Evolutionary conservation across 495 filamentous ascomycete species (phyloP), one percentile per base, ranked within the genome.

Genomic region (Clavariopsis aquatica): DNA sequence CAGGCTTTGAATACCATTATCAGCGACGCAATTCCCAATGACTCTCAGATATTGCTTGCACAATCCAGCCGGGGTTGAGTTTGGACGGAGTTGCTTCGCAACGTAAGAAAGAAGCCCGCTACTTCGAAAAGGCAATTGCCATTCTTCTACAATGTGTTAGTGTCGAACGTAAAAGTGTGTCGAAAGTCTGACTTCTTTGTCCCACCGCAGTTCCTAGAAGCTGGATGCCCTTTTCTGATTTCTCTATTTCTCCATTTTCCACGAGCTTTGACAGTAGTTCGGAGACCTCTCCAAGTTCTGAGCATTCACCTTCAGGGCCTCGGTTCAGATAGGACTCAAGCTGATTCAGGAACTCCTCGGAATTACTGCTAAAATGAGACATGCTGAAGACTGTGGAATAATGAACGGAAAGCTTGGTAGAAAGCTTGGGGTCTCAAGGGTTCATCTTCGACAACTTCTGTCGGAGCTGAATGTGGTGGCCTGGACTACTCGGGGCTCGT

Each of bases 11-110:
- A 17, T 52, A 70, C 68, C 68, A 34, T 68, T 65, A 29, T 71
- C 69, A 7, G 65, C 65, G 46, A 68, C 60, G 34, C 60, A 65
- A 29, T 71, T 71, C 7, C 69, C 69, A 52, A 68, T 65, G 15
- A 71, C 57, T 54, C 69, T 55, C 29, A 71, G 54, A 60, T 63
- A 65, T 36, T 71, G 69, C 34, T 51, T 68, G 17, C 19, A 24
- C 31, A 68, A n/a, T 12, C 24, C 55, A 17, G 26, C 1, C 29
- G 54, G 34, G 24, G 22, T 31, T 17, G 22, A 1, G 9, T 55
- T 2, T 20, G 29, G 55, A 38, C 62, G 56, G 54, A 71, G 57
- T 1, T 62, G n/a, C 22, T 52, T 5, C 7, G 59, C n/a, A 13
- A 31, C 51, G 36, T 68, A 41, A 1, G 22, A 28, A 15, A 71